Evolutionary conservation across 2,329 filamentous ascomycete species (phyloP).

Genomic region (Alternaria postmessia): DNA sequence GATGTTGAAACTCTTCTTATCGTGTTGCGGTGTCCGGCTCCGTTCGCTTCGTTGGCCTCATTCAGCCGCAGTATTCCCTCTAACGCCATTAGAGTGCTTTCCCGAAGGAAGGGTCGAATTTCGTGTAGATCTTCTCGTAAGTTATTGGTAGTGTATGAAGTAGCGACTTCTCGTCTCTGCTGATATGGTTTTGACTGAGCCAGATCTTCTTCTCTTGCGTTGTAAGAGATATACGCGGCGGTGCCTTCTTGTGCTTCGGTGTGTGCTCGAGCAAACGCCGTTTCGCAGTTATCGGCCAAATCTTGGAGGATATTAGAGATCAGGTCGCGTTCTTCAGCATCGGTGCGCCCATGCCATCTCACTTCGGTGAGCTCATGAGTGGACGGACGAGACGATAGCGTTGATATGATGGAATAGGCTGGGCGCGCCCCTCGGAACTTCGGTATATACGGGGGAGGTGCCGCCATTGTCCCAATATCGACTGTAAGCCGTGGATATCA

Average conservation of each 20-base stretch:
- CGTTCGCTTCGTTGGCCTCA: neutral
- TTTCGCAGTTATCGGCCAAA: slow-evolving; percentile 23
- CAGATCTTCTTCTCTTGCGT: slow-evolving; percentile 9
- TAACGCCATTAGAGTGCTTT: slow-evolving; percentile 13
- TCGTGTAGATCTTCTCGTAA: slow-evolving; percentile 15
- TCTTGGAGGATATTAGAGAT: slow-evolving; percentile 30
- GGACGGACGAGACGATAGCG: slow-evolving; percentile 4
- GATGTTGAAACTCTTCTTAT: slow-evolving; percentile 3
- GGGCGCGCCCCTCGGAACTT: slow-evolving; percentile 7
- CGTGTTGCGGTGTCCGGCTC: neutral
- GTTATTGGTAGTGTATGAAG: slow-evolving; percentile 13
- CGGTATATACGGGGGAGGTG: slow-evolving; percentile 8
- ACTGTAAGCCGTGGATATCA: slow-evolving; percentile 8
- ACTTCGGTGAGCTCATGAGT: neutral
- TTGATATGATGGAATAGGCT: slow-evolving; percentile 1
- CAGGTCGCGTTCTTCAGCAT: slow-evolving; percentile 16
- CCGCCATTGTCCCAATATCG: slow-evolving; percentile 8
- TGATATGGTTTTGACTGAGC: slow-evolving; percentile 5
- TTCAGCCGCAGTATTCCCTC: slow-evolving; percentile 16
- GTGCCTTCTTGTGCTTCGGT: slow-evolving; percentile 10
- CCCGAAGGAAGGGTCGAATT: slow-evolving; percentile 14
- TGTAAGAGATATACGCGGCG: slow-evolving; percentile 15
- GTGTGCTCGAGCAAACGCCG: slow-evolving; percentile 22
- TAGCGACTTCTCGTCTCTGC: slow-evolving; percentile 9
- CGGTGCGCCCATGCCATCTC: neutral